Evolutionary conservation across 306 rosid genomes (phyloP).

Genomic region (Acacia acuminata): DNA sequence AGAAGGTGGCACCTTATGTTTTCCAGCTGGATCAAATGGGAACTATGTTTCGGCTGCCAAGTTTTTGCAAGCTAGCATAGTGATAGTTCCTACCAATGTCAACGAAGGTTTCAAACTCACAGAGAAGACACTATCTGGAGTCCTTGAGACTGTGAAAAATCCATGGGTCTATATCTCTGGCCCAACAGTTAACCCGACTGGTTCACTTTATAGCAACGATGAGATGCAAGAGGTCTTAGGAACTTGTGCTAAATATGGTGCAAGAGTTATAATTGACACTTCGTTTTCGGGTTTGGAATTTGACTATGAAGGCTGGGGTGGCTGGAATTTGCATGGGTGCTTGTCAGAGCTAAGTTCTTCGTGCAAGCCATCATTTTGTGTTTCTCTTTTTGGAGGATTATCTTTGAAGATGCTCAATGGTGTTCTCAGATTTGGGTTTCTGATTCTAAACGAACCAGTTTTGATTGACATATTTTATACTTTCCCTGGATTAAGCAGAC

Average conservation of each 20-base stretch:
- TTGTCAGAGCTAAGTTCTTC: slow-evolving; percentile 56
- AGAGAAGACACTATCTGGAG: slow-evolving; percentile 48
- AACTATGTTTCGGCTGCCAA: slow-evolving; percentile 83
- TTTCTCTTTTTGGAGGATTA: slow-evolving; percentile 88
- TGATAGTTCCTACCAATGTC: slow-evolving; percentile 54
- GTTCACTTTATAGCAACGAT: slow-evolving; percentile 68
- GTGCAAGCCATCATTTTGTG: slow-evolving; percentile 61
- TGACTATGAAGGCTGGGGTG: slow-evolving; percentile 71
- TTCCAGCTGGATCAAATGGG: slow-evolving; percentile 94
- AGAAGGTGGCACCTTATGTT: slow-evolving; percentile 95
- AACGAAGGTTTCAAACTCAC: slow-evolving; percentile 75
- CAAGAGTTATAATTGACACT: slow-evolving; percentile 88
- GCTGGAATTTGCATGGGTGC: slow-evolving; percentile 68
- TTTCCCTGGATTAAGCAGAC: slow-evolving; percentile 81
- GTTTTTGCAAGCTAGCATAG: slow-evolving; percentile 72
- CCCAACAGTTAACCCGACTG: slow-evolving; percentile 92
- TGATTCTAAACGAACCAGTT: slow-evolving; percentile 63
- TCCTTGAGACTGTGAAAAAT: slow-evolving; percentile 57
- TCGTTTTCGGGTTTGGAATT: slow-evolving; percentile 94
- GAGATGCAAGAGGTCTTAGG: slow-evolving; percentile 67
- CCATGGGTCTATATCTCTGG: slow-evolving; percentile 99
- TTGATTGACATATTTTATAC: slow-evolving; percentile 66
- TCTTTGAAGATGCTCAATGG: slow-evolving; percentile 76
- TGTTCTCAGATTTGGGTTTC: slow-evolving; percentile 79
- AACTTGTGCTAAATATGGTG: slow-evolving; percentile 79